These are phyloP conservation scores for Oryza glumipatula DNA, from an alignment of 176 grass and related monocot species.

Conservation along the genomic window DNA sequence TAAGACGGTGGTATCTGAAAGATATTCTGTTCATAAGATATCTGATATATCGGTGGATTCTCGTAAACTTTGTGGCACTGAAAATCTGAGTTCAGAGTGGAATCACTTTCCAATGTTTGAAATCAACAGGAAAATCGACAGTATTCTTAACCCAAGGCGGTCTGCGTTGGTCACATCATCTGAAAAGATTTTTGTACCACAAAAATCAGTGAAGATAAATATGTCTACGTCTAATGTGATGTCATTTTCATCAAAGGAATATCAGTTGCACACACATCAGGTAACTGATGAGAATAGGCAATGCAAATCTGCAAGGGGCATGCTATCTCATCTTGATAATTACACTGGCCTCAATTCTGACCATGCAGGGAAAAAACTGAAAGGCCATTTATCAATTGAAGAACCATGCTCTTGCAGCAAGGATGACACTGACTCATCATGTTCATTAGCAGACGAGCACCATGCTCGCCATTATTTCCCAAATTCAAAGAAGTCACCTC, in stretches of 20 bases:
- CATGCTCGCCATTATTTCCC: conserved; percentile 11
- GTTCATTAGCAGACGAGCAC: conserved; percentile 36
- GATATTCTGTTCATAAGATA: conserved; percentile 55
- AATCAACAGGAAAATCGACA: conserved; percentile 70
- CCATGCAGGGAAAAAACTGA: conserved; percentile 22
- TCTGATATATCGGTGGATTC: conserved; percentile 46
- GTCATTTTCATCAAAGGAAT: conserved; percentile 53
- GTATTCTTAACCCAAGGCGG: conserved; percentile 63
- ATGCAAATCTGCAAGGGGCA: conserved; percentile 41
- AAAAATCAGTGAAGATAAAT: conserved; percentile 46
- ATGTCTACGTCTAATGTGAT: conserved; percentile 47
- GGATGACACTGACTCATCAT: conserved; percentile 46
- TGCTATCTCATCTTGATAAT: conserved; percentile 34
- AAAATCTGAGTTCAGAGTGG: conserved; percentile 50
- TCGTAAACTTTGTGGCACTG: conserved; percentile 38
- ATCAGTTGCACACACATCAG: conserved; percentile 36
- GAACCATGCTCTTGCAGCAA: conserved; percentile 52
- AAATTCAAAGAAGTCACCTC: conserved; percentile 33
- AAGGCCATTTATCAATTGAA: conserved; percentile 51
- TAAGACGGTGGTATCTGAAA: conserved; percentile 51
- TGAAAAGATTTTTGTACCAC: conserved; percentile 49
- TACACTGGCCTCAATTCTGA: conserved; percentile 50
- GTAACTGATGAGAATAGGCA: conserved; percentile 41
- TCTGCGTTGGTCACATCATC: conserved; percentile 21
- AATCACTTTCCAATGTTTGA: conserved; percentile 72